These are phyloP conservation scores for Neurospora crassa DNA, from an alignment of 2,329 filamentous ascomycete genomes.

Conservation along the genomic window DNA sequence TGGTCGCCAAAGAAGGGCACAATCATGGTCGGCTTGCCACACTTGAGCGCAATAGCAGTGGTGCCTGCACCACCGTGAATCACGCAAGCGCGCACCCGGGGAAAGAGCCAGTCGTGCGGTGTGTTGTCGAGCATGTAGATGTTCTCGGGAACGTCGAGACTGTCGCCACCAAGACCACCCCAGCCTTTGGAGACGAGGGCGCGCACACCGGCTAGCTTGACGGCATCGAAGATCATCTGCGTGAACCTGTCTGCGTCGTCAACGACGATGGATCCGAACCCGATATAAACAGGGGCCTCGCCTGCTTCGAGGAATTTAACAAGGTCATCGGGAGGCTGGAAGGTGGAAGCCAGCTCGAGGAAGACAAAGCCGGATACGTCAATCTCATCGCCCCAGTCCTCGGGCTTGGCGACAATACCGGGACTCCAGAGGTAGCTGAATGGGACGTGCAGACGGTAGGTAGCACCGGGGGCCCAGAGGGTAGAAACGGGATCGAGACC, in stretches of 20 bases:
- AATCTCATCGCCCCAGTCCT: slow-evolving; percentile 60
- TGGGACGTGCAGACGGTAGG: slow-evolving; percentile 64
- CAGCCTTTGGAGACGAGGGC: slow-evolving; percentile 68
- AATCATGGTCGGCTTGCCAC: slow-evolving; percentile 62
- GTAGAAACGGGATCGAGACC: slow-evolving; percentile 65
- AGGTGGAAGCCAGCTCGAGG: slow-evolving; percentile 55
- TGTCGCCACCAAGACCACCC: slow-evolving; percentile 57
- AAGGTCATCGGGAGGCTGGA: slow-evolving; percentile 46
- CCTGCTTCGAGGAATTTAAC: slow-evolving; percentile 43
- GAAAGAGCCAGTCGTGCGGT: slow-evolving; percentile 71
- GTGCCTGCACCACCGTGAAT: slow-evolving; percentile 75
- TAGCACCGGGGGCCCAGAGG: slow-evolving; percentile 65
- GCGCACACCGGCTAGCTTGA: slow-evolving; percentile 54
- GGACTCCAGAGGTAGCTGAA: slow-evolving; percentile 68
- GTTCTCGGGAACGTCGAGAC: slow-evolving; percentile 44
- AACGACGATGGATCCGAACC: slow-evolving; percentile 68
- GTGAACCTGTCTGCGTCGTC: slow-evolving; percentile 63
- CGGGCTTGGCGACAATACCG: slow-evolving; percentile 54
- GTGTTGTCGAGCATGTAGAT: slow-evolving; percentile 66
- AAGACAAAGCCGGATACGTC: slow-evolving; percentile 74
- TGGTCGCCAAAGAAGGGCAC: slow-evolving; percentile 76
- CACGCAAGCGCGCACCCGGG: slow-evolving; percentile 53
- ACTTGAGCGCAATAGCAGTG: slow-evolving; percentile 64
- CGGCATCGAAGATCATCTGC: slow-evolving; percentile 60
- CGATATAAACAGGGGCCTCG: slow-evolving; percentile 61